phyloP scores from a whole-genome alignment of 768 basidiomycete species.

The Favolaschia claudopus region DNA sequence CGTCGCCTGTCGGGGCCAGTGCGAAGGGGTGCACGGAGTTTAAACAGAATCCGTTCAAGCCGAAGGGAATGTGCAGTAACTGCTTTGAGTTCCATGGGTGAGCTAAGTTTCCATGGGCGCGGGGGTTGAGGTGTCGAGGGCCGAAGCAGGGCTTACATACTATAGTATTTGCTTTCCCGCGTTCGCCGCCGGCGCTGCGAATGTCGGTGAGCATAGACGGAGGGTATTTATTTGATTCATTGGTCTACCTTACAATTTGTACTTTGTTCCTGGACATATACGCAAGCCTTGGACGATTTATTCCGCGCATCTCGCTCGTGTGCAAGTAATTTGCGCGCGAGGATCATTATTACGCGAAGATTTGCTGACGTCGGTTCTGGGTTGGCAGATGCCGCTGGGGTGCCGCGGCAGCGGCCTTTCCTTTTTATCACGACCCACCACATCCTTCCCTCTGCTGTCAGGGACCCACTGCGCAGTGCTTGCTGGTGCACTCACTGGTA shows the following conservation, averaged over 20 bases:
- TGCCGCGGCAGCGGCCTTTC: neutral
- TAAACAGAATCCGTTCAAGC: slow-evolving; percentile 73
- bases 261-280: too few species aligned
- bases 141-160: too few species aligned
- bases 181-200: too few species aligned
- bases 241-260: too few species aligned
- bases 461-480: too few species aligned
- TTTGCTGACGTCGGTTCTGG: slow-evolving; percentile 6
- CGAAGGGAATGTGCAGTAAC: slow-evolving; percentile 69
- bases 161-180: too few species aligned
- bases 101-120: neutral
- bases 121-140: neutral
- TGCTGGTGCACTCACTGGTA: neutral
- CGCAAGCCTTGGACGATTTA: too few species aligned
- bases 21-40: slow-evolving; percentile 57
- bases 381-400: neutral
- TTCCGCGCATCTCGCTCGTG: too few species aligned
- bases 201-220: too few species aligned
- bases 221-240: slow-evolving; percentile 4
- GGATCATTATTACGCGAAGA: slow-evolving; percentile 15
- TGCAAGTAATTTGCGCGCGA: too few species aligned
- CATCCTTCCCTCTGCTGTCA: too few species aligned
- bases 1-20: slow-evolving; percentile 21
- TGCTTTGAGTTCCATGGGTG: slow-evolving; percentile 64
- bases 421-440: neutral